Evolutionary conservation across 2,329 filamentous ascomycete species (phyloP).

Genomic region (Epicoccum nigrum): DNA sequence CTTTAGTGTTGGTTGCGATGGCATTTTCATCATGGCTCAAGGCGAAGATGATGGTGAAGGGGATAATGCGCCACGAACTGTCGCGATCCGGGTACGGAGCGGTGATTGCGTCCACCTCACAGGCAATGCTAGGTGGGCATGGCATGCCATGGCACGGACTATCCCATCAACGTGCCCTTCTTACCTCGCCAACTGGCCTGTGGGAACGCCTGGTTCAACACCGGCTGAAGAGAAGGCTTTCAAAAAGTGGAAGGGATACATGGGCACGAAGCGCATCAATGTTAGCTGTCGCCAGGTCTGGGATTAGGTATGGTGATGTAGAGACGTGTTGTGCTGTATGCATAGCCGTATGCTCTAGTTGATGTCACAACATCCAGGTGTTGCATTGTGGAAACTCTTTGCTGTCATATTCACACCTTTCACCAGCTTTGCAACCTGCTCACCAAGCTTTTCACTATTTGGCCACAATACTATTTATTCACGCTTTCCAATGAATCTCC

Average conservation of each 20-base stretch:
- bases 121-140: constrained; percentile 80
- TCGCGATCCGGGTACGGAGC: constrained; percentile 65
- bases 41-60: constrained; percentile 48
- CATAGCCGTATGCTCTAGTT: too few species aligned
- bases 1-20: constrained; percentile 88
- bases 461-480: too few species aligned
- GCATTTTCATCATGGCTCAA: constrained; percentile 76
- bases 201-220: constrained; percentile 42
- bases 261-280: constrained; percentile 49
- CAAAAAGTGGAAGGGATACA: constrained; percentile 49
- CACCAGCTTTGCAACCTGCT: too few species aligned
- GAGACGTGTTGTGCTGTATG: too few species aligned
- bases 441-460: too few species aligned
- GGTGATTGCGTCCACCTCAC: constrained; percentile 93
- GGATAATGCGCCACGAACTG: constrained; percentile 37
- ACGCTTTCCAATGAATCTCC: too few species aligned
- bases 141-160: constrained; percentile 94
- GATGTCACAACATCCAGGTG: too few species aligned
- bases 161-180: constrained; percentile 78
- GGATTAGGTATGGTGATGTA: constrained; percentile 31
- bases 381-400: too few species aligned
- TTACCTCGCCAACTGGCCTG: constrained; percentile 77
- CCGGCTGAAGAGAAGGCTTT: constrained; percentile 41
- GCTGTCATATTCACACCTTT: too few species aligned
- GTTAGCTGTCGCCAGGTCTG: constrained; percentile 51